Evolutionary conservation across 345 rosid species (phyloP), one percentile per base, ranked within the genome.

Genomic region (Rhizophora apiculata): DNA sequence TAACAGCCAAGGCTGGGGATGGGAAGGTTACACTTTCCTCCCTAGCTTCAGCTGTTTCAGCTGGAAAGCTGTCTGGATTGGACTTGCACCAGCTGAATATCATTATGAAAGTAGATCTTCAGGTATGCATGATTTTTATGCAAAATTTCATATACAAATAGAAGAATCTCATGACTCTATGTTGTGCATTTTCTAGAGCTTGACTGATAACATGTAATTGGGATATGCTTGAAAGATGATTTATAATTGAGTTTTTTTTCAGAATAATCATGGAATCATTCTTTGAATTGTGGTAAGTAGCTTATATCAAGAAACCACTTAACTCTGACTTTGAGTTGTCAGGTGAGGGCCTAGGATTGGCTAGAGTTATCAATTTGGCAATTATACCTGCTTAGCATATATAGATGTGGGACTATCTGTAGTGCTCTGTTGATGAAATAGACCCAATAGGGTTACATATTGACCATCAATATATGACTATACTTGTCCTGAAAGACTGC

Each of bases 1-100:
- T 92, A 81, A 86, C 92, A 46, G 93, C 87, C 67, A 91, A 89
- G 84, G 97, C 99, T 72, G 97, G 96, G 76, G 97, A 92, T 81
- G 99, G 96, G 57, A 95, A 85, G 85, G 82, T 92, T 64, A 95
- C 97, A 16, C 97, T 95, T 82, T 95, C 97, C 71, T 95, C 97
- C 74, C 77, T 90, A 57, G 99, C 96, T 74, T 92, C 97, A 64
- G 96, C 99, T 58, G 87, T 90, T 74, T 87, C 97, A 72, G 74
- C 90, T 7, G 87, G 96, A 75, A 92, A 80, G 82, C 80, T 83
- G 78, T 83, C 97, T 76, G 99, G 99, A 71, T 55, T 95, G 71
- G 97, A 90, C 79, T 86, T 95, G 86, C 99, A 95, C 83, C 96
- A 88, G 82, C 85, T 95, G 68, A 95, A 92, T 86, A 80, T 92